Evolutionary conservation across 805 yeast genomes (phyloP), one percentile per base, ranked within the genome.

Genomic region (Kazachstania taianensis): DNA sequence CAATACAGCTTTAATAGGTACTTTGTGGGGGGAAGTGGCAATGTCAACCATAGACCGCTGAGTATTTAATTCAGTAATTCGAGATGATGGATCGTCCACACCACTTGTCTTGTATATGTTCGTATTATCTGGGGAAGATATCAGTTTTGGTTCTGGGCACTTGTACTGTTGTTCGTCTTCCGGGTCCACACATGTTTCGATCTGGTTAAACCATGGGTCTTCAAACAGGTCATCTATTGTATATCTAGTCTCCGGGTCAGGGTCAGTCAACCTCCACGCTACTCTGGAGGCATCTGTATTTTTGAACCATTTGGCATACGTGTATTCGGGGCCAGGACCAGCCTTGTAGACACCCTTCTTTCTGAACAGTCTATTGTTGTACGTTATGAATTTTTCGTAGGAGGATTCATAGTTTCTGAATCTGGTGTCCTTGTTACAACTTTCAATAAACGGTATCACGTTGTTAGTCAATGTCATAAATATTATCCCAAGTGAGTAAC

Each of bases 231-330:
- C 65, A 1, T 68, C 64, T 42, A 81, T 48, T 13, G 69, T 65
- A 50, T 75, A 74, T 42, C 94, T 64, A 6, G 71, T 63, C 2
- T 47, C 49, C 0, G 70, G 63, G 17, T 72, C 61, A 3, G 85
- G 84, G 49, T 81, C 86, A 46, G 80, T 72, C 35, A 81, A 57
- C 53, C 81, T 72, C 85, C 87, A 80, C 7, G 83, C 76, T 5
- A 68, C 75, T 48, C 92, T 66, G 1, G 86, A 73, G 17, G 79
- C 76, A 9, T 78, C 78, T 1, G 70, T 54, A 29, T 70, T 67
- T 22, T 69, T 70, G 55, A 70, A 76, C 41, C 67, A 75, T 38
- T 73, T 69, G 0, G 85, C 86, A 66, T 73, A 73, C 46, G 72
- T 74, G 55, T 75, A 80, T 49, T 82, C 92, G 4, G 70, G 57